These are phyloP conservation scores for Simplicillium sp. DNA, from an alignment of 2,329 filamentous ascomycete genomes.

Conservation along the genomic window DNA sequence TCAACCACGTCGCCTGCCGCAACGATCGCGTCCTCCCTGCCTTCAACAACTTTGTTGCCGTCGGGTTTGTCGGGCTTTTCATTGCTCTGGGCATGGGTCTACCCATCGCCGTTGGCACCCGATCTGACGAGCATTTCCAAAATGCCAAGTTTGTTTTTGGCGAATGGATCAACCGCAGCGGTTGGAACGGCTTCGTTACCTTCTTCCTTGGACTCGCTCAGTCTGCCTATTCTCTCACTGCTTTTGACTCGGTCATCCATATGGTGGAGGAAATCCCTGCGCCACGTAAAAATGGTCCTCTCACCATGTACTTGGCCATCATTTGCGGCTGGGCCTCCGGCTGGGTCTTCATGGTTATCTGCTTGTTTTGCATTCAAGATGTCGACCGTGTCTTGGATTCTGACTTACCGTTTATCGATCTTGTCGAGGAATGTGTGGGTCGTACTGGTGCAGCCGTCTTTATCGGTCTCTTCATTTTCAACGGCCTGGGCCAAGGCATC, in stretches of 20 bases:
- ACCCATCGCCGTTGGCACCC: constrained; percentile 40
- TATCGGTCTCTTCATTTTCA: constrained; percentile 43
- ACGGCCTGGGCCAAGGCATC: constrained; percentile 43
- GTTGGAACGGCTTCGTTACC: constrained; percentile 45
- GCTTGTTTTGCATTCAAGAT: constrained; percentile 39
- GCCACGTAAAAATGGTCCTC: constrained; percentile 39
- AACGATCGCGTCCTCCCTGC: constrained; percentile 26
- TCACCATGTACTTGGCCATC: constrained; percentile 42
- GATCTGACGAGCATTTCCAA: constrained; percentile 33
- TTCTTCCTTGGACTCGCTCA: constrained; percentile 50
- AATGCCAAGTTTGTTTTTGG: constrained; percentile 42
- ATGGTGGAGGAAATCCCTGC: constrained; percentile 47
- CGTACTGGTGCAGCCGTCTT: constrained; percentile 31
- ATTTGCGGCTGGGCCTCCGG: constrained; percentile 37
- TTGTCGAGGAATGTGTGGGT: constrained; percentile 26
- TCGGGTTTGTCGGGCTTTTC: constrained; percentile 42
- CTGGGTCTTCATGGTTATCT: constrained; percentile 41
- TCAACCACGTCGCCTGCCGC: constrained; percentile 43
- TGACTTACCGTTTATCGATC: constrained; percentile 38
- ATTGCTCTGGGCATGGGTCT: constrained; percentile 40
- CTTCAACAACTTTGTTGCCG: constrained; percentile 47
- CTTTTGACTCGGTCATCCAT: constrained; percentile 50
- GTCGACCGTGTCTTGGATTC: constrained; percentile 28
- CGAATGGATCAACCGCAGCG: constrained; percentile 31
- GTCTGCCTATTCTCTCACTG: constrained; percentile 45